Percentiles rank a stretch among this genome's conserved stretches.
phyloP scores from a whole-genome alignment of 2,329 filamentous ascomycete genomes.

The Phaeosphaeriaceae sp. region DNA sequence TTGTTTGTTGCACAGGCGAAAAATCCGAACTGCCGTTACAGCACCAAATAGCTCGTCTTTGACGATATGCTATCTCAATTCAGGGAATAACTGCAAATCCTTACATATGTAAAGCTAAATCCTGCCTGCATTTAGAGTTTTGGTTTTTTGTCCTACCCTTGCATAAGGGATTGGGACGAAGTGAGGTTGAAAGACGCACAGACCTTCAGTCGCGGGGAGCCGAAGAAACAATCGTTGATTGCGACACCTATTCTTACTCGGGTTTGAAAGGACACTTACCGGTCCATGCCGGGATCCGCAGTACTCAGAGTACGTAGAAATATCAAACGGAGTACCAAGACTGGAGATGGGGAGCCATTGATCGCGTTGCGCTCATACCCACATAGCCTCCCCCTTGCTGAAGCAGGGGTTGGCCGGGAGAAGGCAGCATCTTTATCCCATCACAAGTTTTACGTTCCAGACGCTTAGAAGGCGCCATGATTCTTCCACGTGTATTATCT shows the following conservation, averaged over 20 bases:
- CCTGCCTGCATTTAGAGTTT: not conserved
- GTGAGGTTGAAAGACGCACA: constrained; percentile 31
- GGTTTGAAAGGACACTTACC: constrained; percentile 22
- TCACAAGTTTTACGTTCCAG: not conserved
- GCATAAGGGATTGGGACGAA: constrained; percentile 14
- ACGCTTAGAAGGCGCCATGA: not conserved
- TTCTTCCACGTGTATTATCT: too few relatives aligned
- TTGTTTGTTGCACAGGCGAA: constrained; percentile 3
- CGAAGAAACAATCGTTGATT: constrained; percentile 28
- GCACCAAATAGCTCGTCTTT: not conserved
- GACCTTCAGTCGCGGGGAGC: constrained; percentile 18
- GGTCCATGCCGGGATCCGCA: constrained; percentile 26
- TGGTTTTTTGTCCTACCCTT: constrained; percentile 6
- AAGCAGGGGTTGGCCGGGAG: not conserved
- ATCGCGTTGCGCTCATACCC: not conserved
- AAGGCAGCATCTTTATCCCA: too few relatives aligned
- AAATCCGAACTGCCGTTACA: not conserved
- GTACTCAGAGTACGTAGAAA: not conserved
- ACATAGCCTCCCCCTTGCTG: not conserved
- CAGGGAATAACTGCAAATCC: too few relatives aligned
- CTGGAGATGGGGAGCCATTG: constrained; percentile 33
- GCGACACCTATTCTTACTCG: constrained; percentile 26
- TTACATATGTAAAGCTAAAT: not conserved
- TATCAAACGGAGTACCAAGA: constrained; percentile 7
- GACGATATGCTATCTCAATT: not conserved